Conservation (phyloP, 2,329 filamentous ascomycete genomes). For the Lecanicillium sp. region DNA sequence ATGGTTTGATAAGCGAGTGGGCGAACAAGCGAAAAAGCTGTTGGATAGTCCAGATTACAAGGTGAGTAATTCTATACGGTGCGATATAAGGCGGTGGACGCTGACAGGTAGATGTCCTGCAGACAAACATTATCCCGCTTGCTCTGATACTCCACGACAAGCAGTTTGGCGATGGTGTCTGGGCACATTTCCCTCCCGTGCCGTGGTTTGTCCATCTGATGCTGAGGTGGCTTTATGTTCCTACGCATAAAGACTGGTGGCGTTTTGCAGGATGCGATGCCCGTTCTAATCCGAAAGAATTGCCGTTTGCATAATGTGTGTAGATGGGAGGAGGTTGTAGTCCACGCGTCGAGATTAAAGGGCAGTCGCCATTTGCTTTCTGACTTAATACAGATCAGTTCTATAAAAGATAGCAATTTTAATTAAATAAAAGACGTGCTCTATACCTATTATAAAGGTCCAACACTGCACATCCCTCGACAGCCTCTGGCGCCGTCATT, state of each 20-base stretch:
- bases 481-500: too few species aligned
- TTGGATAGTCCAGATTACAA: conserved; percentile 4
- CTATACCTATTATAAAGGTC: too few species aligned
- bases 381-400: too few species aligned
- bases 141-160: conserved; percentile 19
- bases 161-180: conserved; percentile 18
- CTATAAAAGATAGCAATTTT: too few species aligned
- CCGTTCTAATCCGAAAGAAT: conserved; percentile 20
- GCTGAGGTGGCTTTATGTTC: conserved; percentile 24
- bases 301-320: conserved; percentile 24
- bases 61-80: too few species aligned
- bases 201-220: conserved; percentile 18
- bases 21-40: conserved; percentile 9
- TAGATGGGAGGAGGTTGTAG: conserved; percentile 4
- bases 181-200: conserved; percentile 17
- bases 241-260: conserved; percentile 27
- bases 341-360: too few species aligned
- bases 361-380: too few species aligned
- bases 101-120: not conserved
- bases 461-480: too few species aligned
- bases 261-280: conserved; percentile 24
- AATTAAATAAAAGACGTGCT: too few species aligned
- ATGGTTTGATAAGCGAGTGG: conserved; percentile 17
- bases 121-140: conserved; percentile 17
- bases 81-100: too few species aligned